Evolutionary conservation across 371 early-diverging fungal species (phyloP).

Genomic region (Coemansia sp.): DNA sequence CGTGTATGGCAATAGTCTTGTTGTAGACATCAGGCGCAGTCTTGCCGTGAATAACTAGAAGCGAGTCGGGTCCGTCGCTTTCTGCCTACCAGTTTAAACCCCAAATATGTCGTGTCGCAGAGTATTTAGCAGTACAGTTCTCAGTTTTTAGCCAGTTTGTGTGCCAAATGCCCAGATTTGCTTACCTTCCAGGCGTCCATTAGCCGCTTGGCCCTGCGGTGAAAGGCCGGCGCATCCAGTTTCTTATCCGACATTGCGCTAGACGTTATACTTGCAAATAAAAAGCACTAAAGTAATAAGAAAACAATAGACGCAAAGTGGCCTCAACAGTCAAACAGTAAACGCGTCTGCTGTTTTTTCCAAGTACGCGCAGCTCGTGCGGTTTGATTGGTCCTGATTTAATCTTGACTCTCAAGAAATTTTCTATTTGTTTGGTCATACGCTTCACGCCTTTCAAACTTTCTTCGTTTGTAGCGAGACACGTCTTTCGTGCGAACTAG

Average conservation of each 20-base stretch:
- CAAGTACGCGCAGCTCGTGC: neutral
- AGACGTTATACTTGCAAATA: neutral
- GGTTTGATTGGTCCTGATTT: neutral
- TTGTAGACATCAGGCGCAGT: constrained; percentile 57
- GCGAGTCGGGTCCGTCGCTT: constrained; percentile 50
- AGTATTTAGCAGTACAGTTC: neutral
- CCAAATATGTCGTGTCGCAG: neutral
- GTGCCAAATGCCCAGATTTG: neutral
- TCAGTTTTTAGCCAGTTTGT: neutral
- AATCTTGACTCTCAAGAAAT: neutral
- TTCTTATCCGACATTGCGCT: constrained; percentile 53
- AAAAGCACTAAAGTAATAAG: neutral
- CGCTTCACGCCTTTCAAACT: too few relatives aligned
- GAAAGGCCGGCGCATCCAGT: constrained; percentile 63
- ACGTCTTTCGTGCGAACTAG: neutral
- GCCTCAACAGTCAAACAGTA: neutral
- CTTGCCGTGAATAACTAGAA: constrained; percentile 64
- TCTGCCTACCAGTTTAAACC: neutral
- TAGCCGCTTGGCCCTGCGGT: constrained; percentile 60
- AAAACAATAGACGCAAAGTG: neutral
- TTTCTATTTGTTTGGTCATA: neutral
- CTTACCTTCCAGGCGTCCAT: constrained; percentile 60
- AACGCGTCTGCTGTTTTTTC: neutral
- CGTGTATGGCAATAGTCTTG: constrained; percentile 58
- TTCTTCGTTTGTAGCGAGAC: too few relatives aligned